phyloP scores from a whole-genome alignment of 257 asterid genomes.

The Salvia hispanica region DNA sequence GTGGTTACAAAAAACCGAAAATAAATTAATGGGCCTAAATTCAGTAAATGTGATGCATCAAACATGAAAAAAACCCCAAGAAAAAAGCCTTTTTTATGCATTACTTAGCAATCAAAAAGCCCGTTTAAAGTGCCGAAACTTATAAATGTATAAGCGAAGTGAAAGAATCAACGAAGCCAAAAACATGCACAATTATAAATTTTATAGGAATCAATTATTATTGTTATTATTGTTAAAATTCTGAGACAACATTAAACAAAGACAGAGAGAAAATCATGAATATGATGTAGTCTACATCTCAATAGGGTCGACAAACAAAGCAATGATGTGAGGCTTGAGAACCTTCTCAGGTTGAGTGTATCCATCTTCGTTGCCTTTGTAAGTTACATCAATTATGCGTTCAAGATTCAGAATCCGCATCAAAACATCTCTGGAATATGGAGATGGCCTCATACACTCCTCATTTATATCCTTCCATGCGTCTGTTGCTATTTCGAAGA shows the following conservation, averaged over 20 bases:
- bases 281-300: neutral
- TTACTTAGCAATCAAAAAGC: too few relatives aligned
- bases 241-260: neutral
- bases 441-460: slow-evolving; percentile 24
- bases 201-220: too few relatives aligned
- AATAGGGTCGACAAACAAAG: slow-evolving; percentile 25
- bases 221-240: neutral
- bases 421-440: slow-evolving; percentile 21
- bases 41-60: too few relatives aligned
- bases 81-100: too few relatives aligned
- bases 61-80: too few relatives aligned
- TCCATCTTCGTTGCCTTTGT: slow-evolving; percentile 30
- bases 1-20: too few relatives aligned
- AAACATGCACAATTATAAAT: too few relatives aligned
- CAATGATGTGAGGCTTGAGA: slow-evolving; percentile 28
- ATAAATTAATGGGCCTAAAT: too few relatives aligned
- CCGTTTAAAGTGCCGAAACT: too few relatives aligned
- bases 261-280: neutral
- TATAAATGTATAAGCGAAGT: too few relatives aligned
- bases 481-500: neutral
- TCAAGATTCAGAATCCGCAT: slow-evolving; percentile 22
- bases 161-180: too few relatives aligned
- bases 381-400: slow-evolving; percentile 21
- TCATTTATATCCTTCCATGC: slow-evolving; percentile 38
- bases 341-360: slow-evolving; percentile 32